phyloP scores from a whole-genome alignment of 2,329 filamentous ascomycete genomes.

The Talaromyces sp. region DNA sequence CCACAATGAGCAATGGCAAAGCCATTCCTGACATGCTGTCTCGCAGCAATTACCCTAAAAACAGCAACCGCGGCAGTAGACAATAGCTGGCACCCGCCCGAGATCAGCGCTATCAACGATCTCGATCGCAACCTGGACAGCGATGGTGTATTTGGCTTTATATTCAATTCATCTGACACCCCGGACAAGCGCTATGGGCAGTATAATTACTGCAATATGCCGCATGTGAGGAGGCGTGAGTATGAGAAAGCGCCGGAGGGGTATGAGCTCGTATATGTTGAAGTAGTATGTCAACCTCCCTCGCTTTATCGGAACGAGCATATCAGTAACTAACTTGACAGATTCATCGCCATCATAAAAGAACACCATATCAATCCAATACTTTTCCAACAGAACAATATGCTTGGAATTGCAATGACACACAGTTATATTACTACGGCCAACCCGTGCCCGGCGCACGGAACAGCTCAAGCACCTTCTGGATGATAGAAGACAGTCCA shows the following conservation, averaged over 20 bases:
- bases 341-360: conserved; percentile 80
- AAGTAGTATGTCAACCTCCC: conserved; percentile 52
- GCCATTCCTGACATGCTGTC: neutral
- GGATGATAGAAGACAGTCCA: conserved; percentile 57
- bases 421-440: conserved; percentile 65
- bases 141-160: conserved; percentile 65
- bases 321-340: conserved; percentile 20
- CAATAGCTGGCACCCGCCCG: conserved; percentile 56
- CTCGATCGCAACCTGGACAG: conserved; percentile 53
- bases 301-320: neutral
- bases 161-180: conserved; percentile 62
- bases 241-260: conserved; percentile 53
- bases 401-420: conserved; percentile 66
- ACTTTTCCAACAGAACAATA: conserved; percentile 70
- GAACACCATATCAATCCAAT: conserved; percentile 74
- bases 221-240: conserved; percentile 65
- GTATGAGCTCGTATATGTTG: conserved; percentile 69
- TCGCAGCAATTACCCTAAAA: neutral
- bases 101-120: conserved; percentile 54
- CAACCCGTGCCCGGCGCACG: conserved; percentile 41
- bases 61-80: conserved; percentile 25
- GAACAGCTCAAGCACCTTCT: conserved; percentile 57
- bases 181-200: conserved; percentile 54
- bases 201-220: conserved; percentile 87
- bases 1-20: neutral